These are phyloP conservation scores for Cyclanthera cordifolia DNA, from an alignment of 306 rosid genomes.

Conservation along the genomic window DNA sequence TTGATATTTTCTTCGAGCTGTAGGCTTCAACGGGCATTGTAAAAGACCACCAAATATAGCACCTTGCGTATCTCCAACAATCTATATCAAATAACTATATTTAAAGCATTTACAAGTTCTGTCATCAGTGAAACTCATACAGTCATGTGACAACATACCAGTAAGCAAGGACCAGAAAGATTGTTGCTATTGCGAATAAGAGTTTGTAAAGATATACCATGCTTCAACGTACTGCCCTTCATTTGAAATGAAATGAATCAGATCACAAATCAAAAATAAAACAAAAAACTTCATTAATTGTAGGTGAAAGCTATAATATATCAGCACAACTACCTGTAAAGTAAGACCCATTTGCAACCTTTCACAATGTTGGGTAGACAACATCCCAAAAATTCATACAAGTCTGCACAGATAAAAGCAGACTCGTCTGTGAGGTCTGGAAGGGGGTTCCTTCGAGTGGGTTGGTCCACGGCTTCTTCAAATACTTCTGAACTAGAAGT, in stretches of 20 bases:
- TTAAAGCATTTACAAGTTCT: not conserved
- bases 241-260: conserved; percentile 40
- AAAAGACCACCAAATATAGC: conserved; percentile 91
- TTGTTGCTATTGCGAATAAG: conserved; percentile 86
- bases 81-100: conserved; percentile 29
- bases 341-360: conserved; percentile 79
- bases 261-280: conserved; percentile 35
- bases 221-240: conserved; percentile 98
- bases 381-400: conserved; percentile 61
- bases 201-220: conserved; percentile 92
- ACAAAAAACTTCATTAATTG: conserved; percentile 6
- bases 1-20: conserved; percentile 79
- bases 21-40: conserved; percentile 74
- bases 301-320: conserved; percentile 12
- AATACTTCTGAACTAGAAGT: conserved; percentile 55
- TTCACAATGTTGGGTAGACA: conserved; percentile 91
- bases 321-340: conserved; percentile 62
- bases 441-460: conserved; percentile 30
- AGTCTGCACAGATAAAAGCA: conserved; percentile 48
- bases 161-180: conserved; percentile 74
- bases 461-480: conserved; percentile 57
- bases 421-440: conserved; percentile 56
- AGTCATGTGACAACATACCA: conserved; percentile 34
- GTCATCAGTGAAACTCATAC: not conserved
- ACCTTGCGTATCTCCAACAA: conserved; percentile 85